A percentile compares a stretch with the other conserved stretches of the same genome.
Evolutionary conservation across 139 green algal genomes (phyloP).

Genomic region (Chlorokybus atmophyticus): DNA sequence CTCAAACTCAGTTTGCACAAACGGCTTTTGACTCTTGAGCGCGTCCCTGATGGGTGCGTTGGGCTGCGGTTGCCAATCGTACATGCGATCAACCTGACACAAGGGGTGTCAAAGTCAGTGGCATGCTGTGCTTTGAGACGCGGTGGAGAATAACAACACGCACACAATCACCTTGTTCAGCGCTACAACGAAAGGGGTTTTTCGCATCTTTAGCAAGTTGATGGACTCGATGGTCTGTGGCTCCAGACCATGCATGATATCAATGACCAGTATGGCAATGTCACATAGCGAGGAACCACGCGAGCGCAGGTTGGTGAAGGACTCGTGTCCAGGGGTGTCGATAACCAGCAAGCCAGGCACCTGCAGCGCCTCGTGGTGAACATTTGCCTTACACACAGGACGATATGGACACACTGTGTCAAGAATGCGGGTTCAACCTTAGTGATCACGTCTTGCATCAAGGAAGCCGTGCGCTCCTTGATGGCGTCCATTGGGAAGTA

Average conservation of each 20-base stretch:
- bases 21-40: constrained; percentile 57
- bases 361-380: too few relatives aligned
- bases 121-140: too few relatives aligned
- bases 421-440: too few relatives aligned
- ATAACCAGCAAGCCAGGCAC: constrained; percentile 87
- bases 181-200: constrained; percentile 96
- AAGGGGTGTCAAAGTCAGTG: too few relatives aligned
- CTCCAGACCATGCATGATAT: constrained; percentile 97
- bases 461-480: constrained; percentile 63
- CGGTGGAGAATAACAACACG: too few relatives aligned
- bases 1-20: constrained; percentile 55
- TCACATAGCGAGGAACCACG: constrained; percentile 88
- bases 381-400: too few relatives aligned
- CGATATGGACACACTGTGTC: too few relatives aligned
- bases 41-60: constrained; percentile 64
- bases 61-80: constrained; percentile 65
- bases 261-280: constrained; percentile 93
- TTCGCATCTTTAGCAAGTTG: constrained; percentile 85
- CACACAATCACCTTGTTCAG: constrained; percentile 74
- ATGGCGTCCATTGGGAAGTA: constrained; percentile 82
- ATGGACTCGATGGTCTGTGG: constrained; percentile 97
- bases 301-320: constrained; percentile 90
- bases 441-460: too few relatives aligned
- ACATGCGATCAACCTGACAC: constrained; percentile 69
- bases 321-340: constrained; percentile 95